Percentiles rank a stretch among this genome's conserved stretches.
phyloP scores from a whole-genome alignment of 1,284 basidiomycete species.

The Apiotrichum laibachii region DNA sequence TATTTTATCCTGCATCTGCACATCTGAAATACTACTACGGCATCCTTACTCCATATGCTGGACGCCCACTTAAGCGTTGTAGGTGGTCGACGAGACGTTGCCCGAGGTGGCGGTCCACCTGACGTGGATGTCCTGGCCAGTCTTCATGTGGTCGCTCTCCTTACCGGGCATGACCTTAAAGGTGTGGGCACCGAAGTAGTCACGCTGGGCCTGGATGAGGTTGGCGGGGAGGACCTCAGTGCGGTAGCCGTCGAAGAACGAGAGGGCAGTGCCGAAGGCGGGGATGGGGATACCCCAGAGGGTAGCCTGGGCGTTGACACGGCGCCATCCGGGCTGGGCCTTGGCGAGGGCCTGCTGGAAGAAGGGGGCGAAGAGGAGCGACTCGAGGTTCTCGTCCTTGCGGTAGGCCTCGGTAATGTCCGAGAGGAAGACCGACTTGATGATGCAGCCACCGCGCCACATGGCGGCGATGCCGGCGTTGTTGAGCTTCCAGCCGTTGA shows the following conservation, averaged over 20 bases:
- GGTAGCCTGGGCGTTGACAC: slow-evolving; percentile 91
- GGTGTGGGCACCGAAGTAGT: slow-evolving; percentile 70
- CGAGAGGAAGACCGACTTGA: slow-evolving; percentile 89
- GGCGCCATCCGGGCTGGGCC: slow-evolving; percentile 97
- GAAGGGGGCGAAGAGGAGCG: slow-evolving; percentile 94
- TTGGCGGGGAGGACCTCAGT: slow-evolving; percentile 87
- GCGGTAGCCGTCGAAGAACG: slow-evolving; percentile 98
- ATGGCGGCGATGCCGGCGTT: slow-evolving; percentile 97
- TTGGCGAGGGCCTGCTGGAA: slow-evolving; percentile 94
- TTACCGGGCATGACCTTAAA: slow-evolving; percentile 87
- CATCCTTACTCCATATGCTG: not conserved
- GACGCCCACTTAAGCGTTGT: slow-evolving; percentile 68
- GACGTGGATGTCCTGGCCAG: slow-evolving; percentile 75
- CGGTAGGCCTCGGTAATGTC: slow-evolving; percentile 91
- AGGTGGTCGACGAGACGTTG: slow-evolving; percentile 77
- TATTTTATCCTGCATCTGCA: not conserved
- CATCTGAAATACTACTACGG: slow-evolving; percentile 2
- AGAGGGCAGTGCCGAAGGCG: slow-evolving; percentile 91
- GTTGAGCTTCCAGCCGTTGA: slow-evolving; percentile 64
- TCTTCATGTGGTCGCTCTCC: slow-evolving; percentile 75
- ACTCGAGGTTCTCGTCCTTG: slow-evolving; percentile 84
- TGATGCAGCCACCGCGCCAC: slow-evolving; percentile 99
- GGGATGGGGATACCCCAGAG: slow-evolving; percentile 98
- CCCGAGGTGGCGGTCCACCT: slow-evolving; percentile 56
- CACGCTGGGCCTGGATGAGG: slow-evolving; percentile 83